Conservation (phyloP, 805 yeast genomes). For the Kluyveromyces starmeri region DNA sequence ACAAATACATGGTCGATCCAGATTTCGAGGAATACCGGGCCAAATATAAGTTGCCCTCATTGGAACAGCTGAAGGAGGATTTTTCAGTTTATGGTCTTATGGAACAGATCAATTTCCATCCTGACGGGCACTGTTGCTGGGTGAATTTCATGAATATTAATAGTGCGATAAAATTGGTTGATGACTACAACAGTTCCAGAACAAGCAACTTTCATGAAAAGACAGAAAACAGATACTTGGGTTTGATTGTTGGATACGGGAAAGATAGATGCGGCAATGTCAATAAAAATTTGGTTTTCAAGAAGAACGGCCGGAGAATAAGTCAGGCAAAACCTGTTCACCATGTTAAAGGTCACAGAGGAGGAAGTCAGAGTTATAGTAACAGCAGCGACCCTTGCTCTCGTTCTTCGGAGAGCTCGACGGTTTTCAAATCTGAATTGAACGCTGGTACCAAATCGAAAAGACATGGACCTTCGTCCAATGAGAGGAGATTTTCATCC, state of each 20-base stretch:
- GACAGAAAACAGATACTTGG: constrained; percentile 39
- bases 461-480: no score
- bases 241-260: constrained; percentile 58
- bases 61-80: constrained; percentile 45
- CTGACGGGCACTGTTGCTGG: constrained; percentile 65
- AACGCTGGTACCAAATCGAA: no score
- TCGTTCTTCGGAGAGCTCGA: no score
- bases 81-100: constrained; percentile 58
- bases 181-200: constrained; percentile 39
- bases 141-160: constrained; percentile 57
- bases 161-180: constrained; percentile 57
- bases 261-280: constrained; percentile 72
- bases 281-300: constrained; percentile 32
- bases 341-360: no score
- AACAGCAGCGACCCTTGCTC: no score
- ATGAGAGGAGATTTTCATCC: no score
- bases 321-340: no score
- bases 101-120: constrained; percentile 68
- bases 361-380: no score
- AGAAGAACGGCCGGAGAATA: constrained; percentile 40
- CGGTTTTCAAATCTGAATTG: no score
- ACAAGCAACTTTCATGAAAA: constrained; percentile 30
- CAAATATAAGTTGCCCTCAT: constrained; percentile 35
- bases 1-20: constrained; percentile 27
- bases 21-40: constrained; percentile 24